These are phyloP conservation scores for Camelina hispida DNA, from an alignment of 345 rosid species.

Conservation along the genomic window DNA sequence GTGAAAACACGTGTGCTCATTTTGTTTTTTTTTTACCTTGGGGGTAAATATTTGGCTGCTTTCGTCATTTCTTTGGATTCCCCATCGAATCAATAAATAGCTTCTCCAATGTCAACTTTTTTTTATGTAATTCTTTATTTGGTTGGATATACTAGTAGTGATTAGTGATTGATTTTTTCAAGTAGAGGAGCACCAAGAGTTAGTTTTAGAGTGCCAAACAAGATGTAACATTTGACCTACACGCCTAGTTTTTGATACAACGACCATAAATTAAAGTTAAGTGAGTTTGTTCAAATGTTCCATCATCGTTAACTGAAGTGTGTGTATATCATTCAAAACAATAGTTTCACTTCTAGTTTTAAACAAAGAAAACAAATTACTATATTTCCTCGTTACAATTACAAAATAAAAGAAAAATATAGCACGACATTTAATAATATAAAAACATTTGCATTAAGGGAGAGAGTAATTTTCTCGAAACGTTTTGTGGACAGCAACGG, in stretches of 20 bases:
- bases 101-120: conserved; percentile 29
- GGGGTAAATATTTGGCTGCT: conserved; percentile 36
- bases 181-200: neutral
- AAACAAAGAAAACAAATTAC: neutral
- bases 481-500: conserved; percentile 27
- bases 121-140: neutral
- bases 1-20: conserved; percentile 36
- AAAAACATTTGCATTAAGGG: too few relatives aligned
- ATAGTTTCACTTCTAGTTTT: neutral
- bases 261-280: neutral
- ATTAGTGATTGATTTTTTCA: neutral
- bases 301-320: conserved; percentile 1
- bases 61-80: conserved; percentile 44
- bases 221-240: conserved; percentile 18
- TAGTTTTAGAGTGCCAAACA: neutral
- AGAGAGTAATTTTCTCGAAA: neutral
- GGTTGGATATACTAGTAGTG: neutral
- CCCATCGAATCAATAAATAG: conserved; percentile 15
- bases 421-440: too few relatives aligned
- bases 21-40: conserved; percentile 16
- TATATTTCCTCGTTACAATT: neutral
- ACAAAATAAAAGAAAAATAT: too few relatives aligned
- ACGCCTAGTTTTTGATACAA: neutral
- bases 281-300: conserved; percentile 19
- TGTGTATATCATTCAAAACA: neutral